A percentile compares a stretch with the other conserved stretches of the same genome.
Conservation (phyloP, 371 early-diverging fungal species). For the Apophysomyces sp. region DNA sequence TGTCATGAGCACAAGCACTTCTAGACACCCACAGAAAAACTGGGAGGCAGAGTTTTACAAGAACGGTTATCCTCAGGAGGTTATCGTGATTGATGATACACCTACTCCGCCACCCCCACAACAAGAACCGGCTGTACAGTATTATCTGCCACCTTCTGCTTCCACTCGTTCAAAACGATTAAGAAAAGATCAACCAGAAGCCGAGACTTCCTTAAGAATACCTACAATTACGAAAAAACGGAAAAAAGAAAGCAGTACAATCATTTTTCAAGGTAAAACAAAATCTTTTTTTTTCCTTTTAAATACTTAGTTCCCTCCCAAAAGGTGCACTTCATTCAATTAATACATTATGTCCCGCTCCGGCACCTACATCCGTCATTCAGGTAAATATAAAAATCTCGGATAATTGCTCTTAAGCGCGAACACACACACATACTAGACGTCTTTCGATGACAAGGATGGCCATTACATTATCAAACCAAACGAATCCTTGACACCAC, state of each 20-base stretch:
- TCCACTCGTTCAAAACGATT: slow-evolving; percentile 9
- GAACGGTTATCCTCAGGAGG: slow-evolving; percentile 57
- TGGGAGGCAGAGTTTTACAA: slow-evolving; percentile 57
- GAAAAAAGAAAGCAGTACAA: neutral
- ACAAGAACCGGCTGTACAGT: neutral
- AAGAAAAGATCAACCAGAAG: neutral
- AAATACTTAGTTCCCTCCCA: neutral
- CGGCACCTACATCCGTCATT: slow-evolving; percentile 4
- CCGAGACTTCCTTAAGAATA: neutral
- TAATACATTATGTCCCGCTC: neutral
- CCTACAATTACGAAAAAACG: neutral
- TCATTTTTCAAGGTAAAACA: neutral
- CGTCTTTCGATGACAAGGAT: slow-evolving; percentile 84
- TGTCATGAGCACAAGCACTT: neutral
- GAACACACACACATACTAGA: neutral
- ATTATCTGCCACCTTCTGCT: slow-evolving; percentile 6
- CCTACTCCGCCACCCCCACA: slow-evolving; percentile 47
- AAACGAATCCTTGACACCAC: slow-evolving; percentile 68
- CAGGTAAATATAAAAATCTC: neutral
- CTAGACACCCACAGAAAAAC: slow-evolving; percentile 23
- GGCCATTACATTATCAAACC: slow-evolving; percentile 86
- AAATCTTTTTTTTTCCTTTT: too few relatives aligned
- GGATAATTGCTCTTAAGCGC: neutral
- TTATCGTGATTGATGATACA: slow-evolving; percentile 61
- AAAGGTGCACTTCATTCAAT: neutral